phyloP scores from a whole-genome alignment of 805 yeast species.

The Helenozyma rhizophorensis region DNA sequence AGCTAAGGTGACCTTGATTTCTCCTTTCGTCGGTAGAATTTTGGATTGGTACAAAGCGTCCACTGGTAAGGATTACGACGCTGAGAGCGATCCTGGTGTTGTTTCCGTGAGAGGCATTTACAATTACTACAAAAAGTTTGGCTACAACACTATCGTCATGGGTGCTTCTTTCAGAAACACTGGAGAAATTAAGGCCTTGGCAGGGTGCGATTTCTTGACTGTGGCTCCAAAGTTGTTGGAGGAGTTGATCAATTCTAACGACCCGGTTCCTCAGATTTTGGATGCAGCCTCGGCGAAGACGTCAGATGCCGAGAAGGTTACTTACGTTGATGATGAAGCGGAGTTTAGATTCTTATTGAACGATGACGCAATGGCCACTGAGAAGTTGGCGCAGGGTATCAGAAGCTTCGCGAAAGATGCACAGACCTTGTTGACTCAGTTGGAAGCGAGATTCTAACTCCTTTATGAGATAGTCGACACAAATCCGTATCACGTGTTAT shows the following conservation, averaged over 20 bases:
- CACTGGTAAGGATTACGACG: conserved; percentile 81
- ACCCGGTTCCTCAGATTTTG: conserved; percentile 75
- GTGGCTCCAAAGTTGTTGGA: conserved; percentile 91
- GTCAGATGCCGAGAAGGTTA: conserved; percentile 54
- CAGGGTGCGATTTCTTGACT: conserved; percentile 96
- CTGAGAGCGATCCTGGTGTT: conserved; percentile 93
- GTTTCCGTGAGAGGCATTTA: conserved; percentile 78
- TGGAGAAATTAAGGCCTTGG: conserved; percentile 93
- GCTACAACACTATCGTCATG: conserved; percentile 97
- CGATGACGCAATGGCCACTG: conserved; percentile 98
- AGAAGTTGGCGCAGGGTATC: conserved; percentile 96
- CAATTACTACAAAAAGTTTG: conserved; percentile 97
- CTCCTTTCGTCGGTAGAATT: conserved; percentile 99
- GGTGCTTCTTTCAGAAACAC: conserved; percentile 99
- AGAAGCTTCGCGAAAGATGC: conserved; percentile 95
- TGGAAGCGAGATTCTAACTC: conserved; percentile 57
- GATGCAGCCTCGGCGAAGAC: conserved; percentile 55
- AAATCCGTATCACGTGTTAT: too few relatives aligned
- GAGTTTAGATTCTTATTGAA: conserved; percentile 85
- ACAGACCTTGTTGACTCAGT: conserved; percentile 64
- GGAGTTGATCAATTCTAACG: conserved; percentile 75
- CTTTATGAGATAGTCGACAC: too few relatives aligned
- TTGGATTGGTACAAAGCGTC: conserved; percentile 96
- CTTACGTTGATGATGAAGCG: conserved; percentile 82
- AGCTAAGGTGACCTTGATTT: conserved; percentile 90